A percentile compares a stretch with the other conserved stretches of the same genome.
Conservation (phyloP, 1,139 yeast genomes). For the Taphrina populina region DNA sequence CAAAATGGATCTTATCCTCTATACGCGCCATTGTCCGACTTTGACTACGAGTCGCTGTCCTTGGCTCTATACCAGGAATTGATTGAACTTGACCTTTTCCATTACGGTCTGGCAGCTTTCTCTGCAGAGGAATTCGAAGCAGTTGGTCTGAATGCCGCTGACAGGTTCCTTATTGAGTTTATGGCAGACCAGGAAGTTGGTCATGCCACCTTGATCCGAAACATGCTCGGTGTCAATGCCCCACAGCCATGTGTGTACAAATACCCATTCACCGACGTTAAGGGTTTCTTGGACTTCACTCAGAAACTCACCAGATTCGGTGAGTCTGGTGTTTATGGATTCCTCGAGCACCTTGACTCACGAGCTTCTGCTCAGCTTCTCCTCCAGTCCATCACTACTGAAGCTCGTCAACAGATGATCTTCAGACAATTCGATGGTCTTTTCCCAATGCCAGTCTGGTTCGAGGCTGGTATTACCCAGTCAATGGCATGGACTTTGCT, state of each 20-base stretch:
- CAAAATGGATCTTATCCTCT: slow-evolving; percentile 33
- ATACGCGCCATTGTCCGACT: slow-evolving; percentile 37
- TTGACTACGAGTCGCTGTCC: slow-evolving; percentile 36
- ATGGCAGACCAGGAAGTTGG: slow-evolving; percentile 38
- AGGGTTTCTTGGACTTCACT: slow-evolving; percentile 35
- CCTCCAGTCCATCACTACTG: slow-evolving; percentile 37
- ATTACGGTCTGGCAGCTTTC: slow-evolving; percentile 36
- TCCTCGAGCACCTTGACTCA: slow-evolving; percentile 37
- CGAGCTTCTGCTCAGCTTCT: slow-evolving; percentile 37
- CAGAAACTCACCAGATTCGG: slow-evolving; percentile 36
- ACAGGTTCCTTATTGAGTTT: slow-evolving; percentile 35
- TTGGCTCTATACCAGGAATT: slow-evolving; percentile 37
- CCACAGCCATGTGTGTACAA: slow-evolving; percentile 35
- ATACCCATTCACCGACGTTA: slow-evolving; percentile 34
- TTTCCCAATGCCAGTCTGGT: slow-evolving; percentile 37
- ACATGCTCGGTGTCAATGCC: slow-evolving; percentile 37
- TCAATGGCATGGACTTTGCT: slow-evolving; percentile 37
- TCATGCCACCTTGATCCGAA: slow-evolving; percentile 35
- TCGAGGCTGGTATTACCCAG: slow-evolving; percentile 36
- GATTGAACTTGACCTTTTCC: slow-evolving; percentile 37
- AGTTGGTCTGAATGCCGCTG: slow-evolving; percentile 33
- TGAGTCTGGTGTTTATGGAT: slow-evolving; percentile 37
- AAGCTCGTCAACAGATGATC: slow-evolving; percentile 37
- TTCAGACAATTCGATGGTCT: slow-evolving; percentile 37
- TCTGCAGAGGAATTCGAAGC: slow-evolving; percentile 36